A percentile compares a stretch with the other conserved stretches of the same genome.
phyloP scores from a whole-genome alignment of 345 rosid species.

The Eutrema yunnanense region DNA sequence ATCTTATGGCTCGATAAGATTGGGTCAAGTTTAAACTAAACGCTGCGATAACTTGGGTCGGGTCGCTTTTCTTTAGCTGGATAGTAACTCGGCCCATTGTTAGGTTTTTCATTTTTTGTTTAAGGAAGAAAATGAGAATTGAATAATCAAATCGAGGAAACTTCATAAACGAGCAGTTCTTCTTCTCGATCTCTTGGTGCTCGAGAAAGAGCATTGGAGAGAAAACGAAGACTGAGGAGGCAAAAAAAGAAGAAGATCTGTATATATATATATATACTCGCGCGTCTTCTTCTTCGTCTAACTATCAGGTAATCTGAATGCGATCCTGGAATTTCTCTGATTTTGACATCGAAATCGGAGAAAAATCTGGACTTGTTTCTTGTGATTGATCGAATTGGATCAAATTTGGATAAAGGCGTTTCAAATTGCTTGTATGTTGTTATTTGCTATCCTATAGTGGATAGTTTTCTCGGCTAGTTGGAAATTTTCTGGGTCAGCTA shows the following conservation, averaged over 20 bases:
- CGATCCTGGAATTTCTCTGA: slow-evolving; percentile 9
- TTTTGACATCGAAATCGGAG: background rate
- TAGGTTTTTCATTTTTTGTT: background rate
- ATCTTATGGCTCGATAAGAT: background rate
- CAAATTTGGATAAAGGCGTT: background rate
- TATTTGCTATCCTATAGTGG: slow-evolving; percentile 9
- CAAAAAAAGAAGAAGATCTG: slow-evolving; percentile 19
- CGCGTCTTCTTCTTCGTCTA: slow-evolving; percentile 17
- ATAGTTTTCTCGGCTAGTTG: slow-evolving; percentile 19
- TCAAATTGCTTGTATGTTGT: slow-evolving; percentile 2
- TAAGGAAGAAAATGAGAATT: background rate
- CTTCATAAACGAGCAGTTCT: slow-evolving; percentile 13
- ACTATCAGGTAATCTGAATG: slow-evolving; percentile 28
- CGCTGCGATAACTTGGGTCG: background rate
- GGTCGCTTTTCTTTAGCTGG: background rate
- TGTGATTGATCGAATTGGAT: background rate
- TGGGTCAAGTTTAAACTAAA: background rate
- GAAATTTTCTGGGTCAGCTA: slow-evolving; percentile 28
- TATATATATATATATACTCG: background rate
- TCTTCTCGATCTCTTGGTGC: slow-evolving; percentile 30
- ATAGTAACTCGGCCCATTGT: background rate
- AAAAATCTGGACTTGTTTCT: background rate
- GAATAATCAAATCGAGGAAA: slow-evolving; percentile 30
- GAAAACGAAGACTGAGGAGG: background rate
- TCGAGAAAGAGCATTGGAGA: slow-evolving; percentile 21